These are phyloP conservation scores for Leccinum cinnamomeum DNA, from an alignment of 1,284 basidiomycete genomes.

Conservation along the genomic window DNA sequence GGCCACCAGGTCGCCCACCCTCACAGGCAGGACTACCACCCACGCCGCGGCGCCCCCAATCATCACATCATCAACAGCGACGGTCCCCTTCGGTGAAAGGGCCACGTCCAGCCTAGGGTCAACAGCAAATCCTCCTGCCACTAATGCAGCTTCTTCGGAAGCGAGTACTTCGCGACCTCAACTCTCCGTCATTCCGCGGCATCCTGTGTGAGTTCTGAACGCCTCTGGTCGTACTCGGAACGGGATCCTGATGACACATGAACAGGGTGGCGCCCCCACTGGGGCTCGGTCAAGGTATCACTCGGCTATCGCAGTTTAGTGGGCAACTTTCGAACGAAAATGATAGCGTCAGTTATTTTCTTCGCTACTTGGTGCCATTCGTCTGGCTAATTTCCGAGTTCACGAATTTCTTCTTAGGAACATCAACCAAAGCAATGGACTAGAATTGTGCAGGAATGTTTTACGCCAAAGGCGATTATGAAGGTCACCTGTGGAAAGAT, in stretches of 20 bases:
- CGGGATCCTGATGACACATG: conserved; percentile 18
- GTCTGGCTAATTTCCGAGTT: conserved; percentile 8
- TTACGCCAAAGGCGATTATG: conserved; percentile 62
- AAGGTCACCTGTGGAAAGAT: conserved; percentile 81
- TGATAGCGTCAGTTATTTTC: conserved; percentile 40
- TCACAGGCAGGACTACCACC: conserved; percentile 38
- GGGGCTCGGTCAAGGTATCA: conserved; percentile 59
- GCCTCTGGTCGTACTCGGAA: not conserved
- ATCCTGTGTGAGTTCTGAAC: conserved; percentile 31
- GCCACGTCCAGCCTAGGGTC: conserved; percentile 37
- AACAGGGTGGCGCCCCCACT: conserved; percentile 33
- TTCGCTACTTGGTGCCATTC: not conserved
- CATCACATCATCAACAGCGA: conserved; percentile 36
- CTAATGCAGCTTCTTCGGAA: conserved; percentile 27
- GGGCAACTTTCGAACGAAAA: conserved; percentile 54
- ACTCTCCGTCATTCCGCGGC: conserved; percentile 23
- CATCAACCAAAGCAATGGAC: conserved; percentile 64
- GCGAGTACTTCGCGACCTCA: conserved; percentile 28
- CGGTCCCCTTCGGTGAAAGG: conserved; percentile 38
- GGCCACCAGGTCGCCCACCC: conserved; percentile 38
- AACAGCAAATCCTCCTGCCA: conserved; percentile 16
- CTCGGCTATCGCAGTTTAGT: conserved; percentile 65
- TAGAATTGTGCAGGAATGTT: conserved; percentile 60
- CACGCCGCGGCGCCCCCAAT: conserved; percentile 37
- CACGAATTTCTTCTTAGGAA: conserved; percentile 44